Base-by-base conservation (phyloP, 2,329 filamentous ascomycete species). In the Trichoderma sp. region DNA sequence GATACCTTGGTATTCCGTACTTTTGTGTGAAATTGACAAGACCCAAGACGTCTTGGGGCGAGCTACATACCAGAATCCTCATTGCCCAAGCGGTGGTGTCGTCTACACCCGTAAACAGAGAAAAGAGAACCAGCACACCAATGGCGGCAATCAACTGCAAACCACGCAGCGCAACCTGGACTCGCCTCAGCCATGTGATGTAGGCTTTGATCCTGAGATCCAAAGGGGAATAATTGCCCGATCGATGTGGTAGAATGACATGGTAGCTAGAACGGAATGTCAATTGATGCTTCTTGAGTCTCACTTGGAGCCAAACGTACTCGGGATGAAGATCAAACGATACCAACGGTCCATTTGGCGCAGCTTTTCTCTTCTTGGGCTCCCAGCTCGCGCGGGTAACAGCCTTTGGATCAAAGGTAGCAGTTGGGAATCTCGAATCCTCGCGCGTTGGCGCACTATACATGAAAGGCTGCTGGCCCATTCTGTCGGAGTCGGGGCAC, bases 241-340 rank as follows among this genome's bases (percentile, higher is more conserved):
- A 88, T 73, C 89, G 88, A 77, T 90, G 89, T 5, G 88, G 87
- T 36, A 92, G 84, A 67, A 92, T 86, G 75, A 88, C 83, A 77
- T 92, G 92, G 74, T 90, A 81, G 78, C 87, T 89, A n/a, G 14
- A 26, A 61, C 39, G 57, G 21, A 60, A 56, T 34, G 68, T 77
- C 61, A 74, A 65, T 67, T 62, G 60, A 8, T 36, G 58, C 28
- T 24, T 61, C 53, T 62, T 32, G 36, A 39, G 47, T 63, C n/a
- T 62, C 24, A 18, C n/a, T 18, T 18, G n/a, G 39, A 28, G n/a
- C 15, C 15, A 28, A 21, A 83, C 90, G 78, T 86, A 94, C 91
- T 98, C 94, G 1, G 95, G 94, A 81, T 97, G 95, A 72, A 89
- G 87, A 81, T 97, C 96, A 85, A 97, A 92, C 73, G 92, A 88